phyloP scores from a whole-genome alignment of 2,329 filamentous ascomycete genomes.

The Penicillium sp. region DNA sequence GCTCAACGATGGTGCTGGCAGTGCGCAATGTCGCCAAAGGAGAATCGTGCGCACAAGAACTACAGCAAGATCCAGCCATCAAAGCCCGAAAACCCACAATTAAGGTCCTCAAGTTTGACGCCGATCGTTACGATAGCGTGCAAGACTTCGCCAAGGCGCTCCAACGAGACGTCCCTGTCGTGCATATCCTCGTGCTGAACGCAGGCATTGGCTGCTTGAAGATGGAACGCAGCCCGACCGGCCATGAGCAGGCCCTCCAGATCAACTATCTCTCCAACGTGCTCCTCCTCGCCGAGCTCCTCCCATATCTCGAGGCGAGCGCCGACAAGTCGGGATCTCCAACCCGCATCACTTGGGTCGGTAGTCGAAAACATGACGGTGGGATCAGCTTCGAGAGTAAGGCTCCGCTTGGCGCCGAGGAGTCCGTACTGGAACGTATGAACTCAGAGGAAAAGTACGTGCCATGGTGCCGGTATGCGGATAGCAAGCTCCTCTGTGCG shows the following conservation, averaged over 20 bases:
- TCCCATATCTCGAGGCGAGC: constrained; percentile 28
- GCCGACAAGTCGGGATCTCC: constrained; percentile 13
- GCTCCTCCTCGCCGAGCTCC: constrained; percentile 24
- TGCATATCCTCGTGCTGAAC: constrained; percentile 27
- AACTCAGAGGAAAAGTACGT: constrained; percentile 11
- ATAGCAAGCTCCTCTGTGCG: constrained; percentile 24
- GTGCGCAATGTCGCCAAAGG: constrained; percentile 26
- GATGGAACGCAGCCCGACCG: constrained; percentile 19
- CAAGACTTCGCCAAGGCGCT: constrained; percentile 20
- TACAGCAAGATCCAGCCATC: constrained; percentile 4
- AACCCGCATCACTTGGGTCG: constrained; percentile 21
- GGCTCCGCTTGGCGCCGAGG: constrained; percentile 4
- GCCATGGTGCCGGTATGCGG: constrained; percentile 11
- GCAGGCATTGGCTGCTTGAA: constrained; percentile 19
- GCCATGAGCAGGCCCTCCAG: constrained; percentile 42
- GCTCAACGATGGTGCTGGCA: constrained; percentile 23
- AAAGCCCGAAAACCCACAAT: constrained; percentile 9
- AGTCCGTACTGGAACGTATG: constrained; percentile 12
- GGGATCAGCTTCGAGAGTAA: constrained; percentile 12
- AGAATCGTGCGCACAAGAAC: constrained; percentile 5
- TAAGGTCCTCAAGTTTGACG: constrained; percentile 21
- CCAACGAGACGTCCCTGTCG: constrained; percentile 4
- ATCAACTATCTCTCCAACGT: constrained; percentile 32
- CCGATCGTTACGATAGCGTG: constrained; percentile 19
- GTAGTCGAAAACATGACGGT: constrained; percentile 14